Conservation (phyloP, 306 rosid genomes). For the Carpinus viminea region DNA sequence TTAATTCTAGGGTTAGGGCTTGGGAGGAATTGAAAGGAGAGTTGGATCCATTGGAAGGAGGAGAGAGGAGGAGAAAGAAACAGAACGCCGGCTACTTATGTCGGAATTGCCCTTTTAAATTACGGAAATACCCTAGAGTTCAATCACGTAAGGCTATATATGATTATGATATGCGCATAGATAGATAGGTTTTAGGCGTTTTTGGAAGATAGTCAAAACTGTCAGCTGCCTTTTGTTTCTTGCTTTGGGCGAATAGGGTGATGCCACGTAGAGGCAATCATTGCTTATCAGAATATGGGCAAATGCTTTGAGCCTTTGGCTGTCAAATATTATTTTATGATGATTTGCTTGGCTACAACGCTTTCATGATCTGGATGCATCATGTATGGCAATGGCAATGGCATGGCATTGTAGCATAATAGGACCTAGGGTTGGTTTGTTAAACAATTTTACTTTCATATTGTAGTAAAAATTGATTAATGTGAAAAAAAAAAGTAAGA, state of each 20-base stretch:
- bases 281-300: neutral
- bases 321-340: too few species aligned
- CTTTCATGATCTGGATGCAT: neutral
- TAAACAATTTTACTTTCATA: too few species aligned
- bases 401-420: too few species aligned
- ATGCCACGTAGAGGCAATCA: constrained; percentile 12
- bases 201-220: neutral
- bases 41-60: neutral
- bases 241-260: neutral
- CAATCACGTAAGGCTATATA: neutral
- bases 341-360: neutral
- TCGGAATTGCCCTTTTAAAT: neutral
- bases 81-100: constrained; percentile 3
- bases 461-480: too few species aligned
- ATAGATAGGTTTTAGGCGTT: too few species aligned
- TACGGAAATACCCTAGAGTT: neutral
- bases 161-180: too few species aligned
- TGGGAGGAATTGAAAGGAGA: constrained; percentile 10
- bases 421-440: too few species aligned
- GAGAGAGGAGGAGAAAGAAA: neutral
- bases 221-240: too few species aligned
- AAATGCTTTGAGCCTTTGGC: too few species aligned
- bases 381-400: too few species aligned
- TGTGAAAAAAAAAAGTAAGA: too few species aligned
- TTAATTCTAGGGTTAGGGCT: constrained; percentile 27